Evolutionary conservation across 495 filamentous ascomycete species (phyloP).

Genomic region (Podospora tetraspora): DNA sequence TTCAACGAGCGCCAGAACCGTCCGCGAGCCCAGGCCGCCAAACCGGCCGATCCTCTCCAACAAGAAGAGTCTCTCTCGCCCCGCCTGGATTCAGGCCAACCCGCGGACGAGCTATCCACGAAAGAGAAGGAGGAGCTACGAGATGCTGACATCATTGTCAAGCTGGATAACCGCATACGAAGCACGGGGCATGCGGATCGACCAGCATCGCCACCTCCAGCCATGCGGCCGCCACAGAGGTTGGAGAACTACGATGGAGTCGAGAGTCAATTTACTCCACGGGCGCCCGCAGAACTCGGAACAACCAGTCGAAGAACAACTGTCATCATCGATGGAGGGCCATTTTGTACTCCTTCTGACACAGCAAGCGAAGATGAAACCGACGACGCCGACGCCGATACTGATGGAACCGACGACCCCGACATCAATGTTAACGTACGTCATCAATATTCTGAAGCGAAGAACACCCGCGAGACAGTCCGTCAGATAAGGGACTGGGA

Average conservation of each 20-base stretch:
- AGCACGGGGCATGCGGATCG: not conserved
- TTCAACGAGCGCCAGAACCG: not conserved
- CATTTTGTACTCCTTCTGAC: too few species aligned
- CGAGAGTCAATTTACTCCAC: too few species aligned
- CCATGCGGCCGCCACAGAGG: too few species aligned
- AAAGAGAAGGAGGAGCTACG: too few species aligned
- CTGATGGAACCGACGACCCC: too few species aligned
- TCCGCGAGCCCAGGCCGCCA: not conserved
- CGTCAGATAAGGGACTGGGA: not conserved
- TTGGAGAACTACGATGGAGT: too few species aligned
- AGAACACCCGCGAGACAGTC: not conserved
- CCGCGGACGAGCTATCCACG: not conserved
- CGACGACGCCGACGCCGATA: too few species aligned
- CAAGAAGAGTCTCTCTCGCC: not conserved
- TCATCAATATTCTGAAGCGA: not conserved
- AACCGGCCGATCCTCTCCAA: not conserved
- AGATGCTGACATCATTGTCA: not conserved
- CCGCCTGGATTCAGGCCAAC: too few species aligned
- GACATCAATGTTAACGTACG: not conserved
- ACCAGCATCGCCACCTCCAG: not conserved
- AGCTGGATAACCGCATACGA: not conserved
- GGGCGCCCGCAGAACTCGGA: too few species aligned
- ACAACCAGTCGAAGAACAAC: too few species aligned
- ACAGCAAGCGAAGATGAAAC: too few species aligned
- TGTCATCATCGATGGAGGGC: too few species aligned